Evolutionary conservation across 164 flowering plant species (phyloP), one percentile per base, ranked within the genome.

Genomic region (Euptelea pleiosperma): DNA sequence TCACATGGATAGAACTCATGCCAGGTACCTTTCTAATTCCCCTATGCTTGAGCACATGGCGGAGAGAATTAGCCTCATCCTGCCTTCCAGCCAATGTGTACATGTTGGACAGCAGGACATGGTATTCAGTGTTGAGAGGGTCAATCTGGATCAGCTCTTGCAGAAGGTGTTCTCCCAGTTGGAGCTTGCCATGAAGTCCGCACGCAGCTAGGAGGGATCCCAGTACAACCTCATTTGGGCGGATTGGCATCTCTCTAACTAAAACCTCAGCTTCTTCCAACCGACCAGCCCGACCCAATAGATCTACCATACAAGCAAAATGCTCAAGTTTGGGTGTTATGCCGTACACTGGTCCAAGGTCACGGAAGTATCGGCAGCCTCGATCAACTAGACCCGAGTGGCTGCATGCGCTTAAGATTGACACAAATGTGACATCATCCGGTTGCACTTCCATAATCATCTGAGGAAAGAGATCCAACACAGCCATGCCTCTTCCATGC

Each of bases 301-400:
- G 76, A 73, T 82, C 94, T 26, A 87, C 87, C 78, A 87, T 71
- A 40, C 91, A 87, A 40, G 88, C 80, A 66, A 81, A 82, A 64
- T 87, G 88, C 62, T 87, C 88, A 39, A 81, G 46, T 56, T 76
- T 77, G 9, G 91, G 85, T 4, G 34, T 61, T 43, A 77, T 54
- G 1, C 79, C 78, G 47, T 77, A 80, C 18, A 51, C 28, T 3
- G 65, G 47, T 30, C 67, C 61, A 15, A 84, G 72, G 24, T 48
- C 65, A 10, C 28, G 2, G 55, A 87, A 82, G 49, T 64, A 68
- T 6, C 33, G 55, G 3, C 63, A 19, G 3, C 91, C 94, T 53
- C 78, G 61, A 51, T 79, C 81, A 53, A 82, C 81, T 25, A 84
- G 66, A 10, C 89, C 91, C 0, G 84, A 67, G 61, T 87, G 94